Base-by-base conservation (phyloP, 2,329 filamentous ascomycete genomes). In the Aspergillus phoenicis region DNA sequence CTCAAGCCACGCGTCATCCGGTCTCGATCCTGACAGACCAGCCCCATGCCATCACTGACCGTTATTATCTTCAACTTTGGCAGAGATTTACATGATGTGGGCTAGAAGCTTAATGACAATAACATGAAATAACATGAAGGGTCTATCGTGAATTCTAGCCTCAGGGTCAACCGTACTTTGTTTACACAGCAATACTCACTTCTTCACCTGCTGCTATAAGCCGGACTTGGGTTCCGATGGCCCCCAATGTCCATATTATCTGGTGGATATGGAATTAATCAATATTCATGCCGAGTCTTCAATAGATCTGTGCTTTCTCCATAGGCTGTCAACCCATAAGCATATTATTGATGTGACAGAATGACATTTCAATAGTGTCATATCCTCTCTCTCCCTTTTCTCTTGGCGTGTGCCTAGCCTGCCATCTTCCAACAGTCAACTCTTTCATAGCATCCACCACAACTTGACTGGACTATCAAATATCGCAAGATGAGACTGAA, bases 311-410 rank as follows among this genome's bases (percentile, higher is more conserved):
- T 45, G 30, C 45, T 57, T 22, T 57, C 28, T 28, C 43, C 26
- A 24, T 45, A 36, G 33, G 41, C 22, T 57, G 41, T 47, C 20
- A 20, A 45, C n/a, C 41, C 26, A 48, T 36, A 24, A 28, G 7
- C 33, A 54, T 54, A 33, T 51, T 51, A 51, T 51, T 51, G 47
- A 51, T 51, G 17, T 51, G 47, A 51, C 47, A 51, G 47, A 28
- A 33, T 51, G 47, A 51, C 47, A 51, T 30, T 20, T 51, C 47
- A 30, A 51, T 51, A 33, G 47, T 51, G 8, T 28, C 26, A 30
- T 11, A 49, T 17, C 45, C 26, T 49, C n/a, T 2, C 11, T 36
- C 10, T 45, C 17, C 41, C 17, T 45, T 45, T 33, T 22, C 11
- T 51, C 47, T 51, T 51, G 47, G 47, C 47, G 3, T 4, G 7